Evolutionary conservation across 805 yeast genomes (phyloP), one percentile per base, ranked within the genome.

Genomic region (Candida andamanensis): DNA sequence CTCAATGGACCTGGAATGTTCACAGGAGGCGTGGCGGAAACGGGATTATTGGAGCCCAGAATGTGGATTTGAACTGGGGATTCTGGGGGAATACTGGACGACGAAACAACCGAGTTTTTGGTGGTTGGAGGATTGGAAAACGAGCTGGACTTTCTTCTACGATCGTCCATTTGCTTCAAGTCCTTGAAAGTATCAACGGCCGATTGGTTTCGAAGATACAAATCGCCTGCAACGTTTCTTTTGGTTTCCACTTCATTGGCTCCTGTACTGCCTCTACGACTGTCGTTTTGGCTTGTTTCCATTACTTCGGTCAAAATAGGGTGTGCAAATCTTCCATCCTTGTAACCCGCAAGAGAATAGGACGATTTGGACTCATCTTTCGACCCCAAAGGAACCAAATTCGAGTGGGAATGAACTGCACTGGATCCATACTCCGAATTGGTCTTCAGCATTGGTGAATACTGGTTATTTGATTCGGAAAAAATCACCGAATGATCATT

Each of bases 181-280:
- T 55, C 71, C 32, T 64, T 65, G 45, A 66, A 63, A 2, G 69
- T 57, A 25, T 66, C 70, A 9, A 63, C 62, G 1, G 54, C 55
- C 1, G 67, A 54, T 38, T 66, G 71, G 38, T 64, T 66, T 31
- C 49, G 54, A 39, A 66, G 40, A 46, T 66, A 66, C 23, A 66
- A 47, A 37, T 66, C 70, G 9, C 72, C 72, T 2, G 60, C 69
- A 5, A 65, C 72, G 36, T 66, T 64, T 26, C 71, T 41, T 40
- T 63, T 65, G 2, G 72, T 66, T 41, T 66, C 72, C 18, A 66
- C 54, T 43, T 60, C 67, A 3, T 66, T 64, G 1, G 70, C 71
- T 2, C 57, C 56, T n/a, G 37, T 24, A 19, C 63, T 49, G 4
- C 60, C 57, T 15, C 63, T 46, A 24, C 58, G 46, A 37, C 56